Evolutionary conservation across 2,329 filamentous ascomycete species (phyloP), one percentile per base, ranked within the genome.

Genomic region (Diaporthe ampelina): DNA sequence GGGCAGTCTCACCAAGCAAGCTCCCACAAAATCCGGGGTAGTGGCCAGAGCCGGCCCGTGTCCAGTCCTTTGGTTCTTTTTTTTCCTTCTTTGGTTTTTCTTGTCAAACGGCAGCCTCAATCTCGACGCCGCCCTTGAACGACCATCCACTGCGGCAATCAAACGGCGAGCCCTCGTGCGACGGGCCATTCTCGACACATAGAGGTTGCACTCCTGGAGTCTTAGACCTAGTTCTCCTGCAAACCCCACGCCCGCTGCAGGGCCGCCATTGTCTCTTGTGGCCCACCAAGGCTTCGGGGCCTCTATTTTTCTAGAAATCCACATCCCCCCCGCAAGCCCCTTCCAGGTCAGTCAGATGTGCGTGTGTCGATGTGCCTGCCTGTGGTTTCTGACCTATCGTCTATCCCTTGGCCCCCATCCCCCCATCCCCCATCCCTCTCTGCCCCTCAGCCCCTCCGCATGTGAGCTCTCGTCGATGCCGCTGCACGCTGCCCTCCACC

Each of bases 231-330:
- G 57, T 45, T 43, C 52, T 70, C 68, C 56, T 58, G 40, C 58
- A 59, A 37, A 74, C 68, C 73, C 68, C 68, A 71, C 73, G 68
- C 35, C 68, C 68, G 70, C 68, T 71, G 73, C 73, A 67, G 45
- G 21, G 58, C 59, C 40, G 40, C 50, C 73, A 52, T 65, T 70
- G 57, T 58, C 67, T 54, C 65, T 74, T 74, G 72, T 50, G 67
- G 52, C 65, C 58, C 56, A 63, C 17, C 45, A 32, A 50, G 19
- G 61, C 56, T 54, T 35, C 21, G n/a, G n/a, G 59, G 24, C 40
- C 26, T 48, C 59, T 17, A 10, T 58, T 37, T 65, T 65, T 57
- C 68, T 65, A 65, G 67, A 71, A 74, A 45, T 26, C 68, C 57
- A 72, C 50, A 43, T 37, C 74, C 48, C 74, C 48, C 61, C 65